These are phyloP conservation scores for Pulveroboletus sp. DNA, from an alignment of 768 basidiomycete genomes.

Conservation along the genomic window DNA sequence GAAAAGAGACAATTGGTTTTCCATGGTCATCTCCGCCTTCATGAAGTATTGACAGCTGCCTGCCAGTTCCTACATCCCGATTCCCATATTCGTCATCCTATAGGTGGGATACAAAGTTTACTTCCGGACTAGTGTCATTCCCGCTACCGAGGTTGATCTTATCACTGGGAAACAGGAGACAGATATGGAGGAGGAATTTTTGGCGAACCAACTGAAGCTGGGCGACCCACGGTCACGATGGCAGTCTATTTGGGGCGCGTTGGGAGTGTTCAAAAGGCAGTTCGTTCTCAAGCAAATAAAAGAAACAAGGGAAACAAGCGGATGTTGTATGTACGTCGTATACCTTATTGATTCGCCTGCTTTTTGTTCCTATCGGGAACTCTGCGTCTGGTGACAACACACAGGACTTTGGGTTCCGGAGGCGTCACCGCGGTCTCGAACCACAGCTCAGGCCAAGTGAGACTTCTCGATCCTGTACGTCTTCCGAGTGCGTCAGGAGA, in stretches of 20 bases:
- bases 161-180: slow-evolving; percentile 55
- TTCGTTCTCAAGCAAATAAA: too few species aligned
- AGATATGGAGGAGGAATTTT: slow-evolving; percentile 58
- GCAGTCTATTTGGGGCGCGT: slow-evolving; percentile 11
- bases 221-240: slow-evolving; percentile 32
- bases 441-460: background rate
- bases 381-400: background rate
- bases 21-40: slow-evolving; percentile 27
- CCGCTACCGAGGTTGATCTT: slow-evolving; percentile 53
- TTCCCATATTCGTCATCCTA: slow-evolving; percentile 14
- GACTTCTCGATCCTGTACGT: background rate
- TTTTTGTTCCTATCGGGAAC: background rate
- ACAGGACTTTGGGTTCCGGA: background rate
- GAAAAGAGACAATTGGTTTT: slow-evolving; percentile 1
- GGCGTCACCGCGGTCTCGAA: background rate
- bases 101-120: slow-evolving; percentile 23
- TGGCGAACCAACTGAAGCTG: slow-evolving; percentile 38
- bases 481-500: slow-evolving; percentile 16
- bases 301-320: too few species aligned
- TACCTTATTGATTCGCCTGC: background rate
- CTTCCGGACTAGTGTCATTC: slow-evolving; percentile 22
- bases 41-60: slow-evolving; percentile 11
- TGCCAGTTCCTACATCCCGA: slow-evolving; percentile 11
- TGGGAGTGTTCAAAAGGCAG: too few species aligned
- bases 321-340: too few species aligned